Evolutionary conservation across 805 yeast genomes (phyloP), one percentile per base, ranked within the genome.

Genomic region (Wickerhamiella dianesei): DNA sequence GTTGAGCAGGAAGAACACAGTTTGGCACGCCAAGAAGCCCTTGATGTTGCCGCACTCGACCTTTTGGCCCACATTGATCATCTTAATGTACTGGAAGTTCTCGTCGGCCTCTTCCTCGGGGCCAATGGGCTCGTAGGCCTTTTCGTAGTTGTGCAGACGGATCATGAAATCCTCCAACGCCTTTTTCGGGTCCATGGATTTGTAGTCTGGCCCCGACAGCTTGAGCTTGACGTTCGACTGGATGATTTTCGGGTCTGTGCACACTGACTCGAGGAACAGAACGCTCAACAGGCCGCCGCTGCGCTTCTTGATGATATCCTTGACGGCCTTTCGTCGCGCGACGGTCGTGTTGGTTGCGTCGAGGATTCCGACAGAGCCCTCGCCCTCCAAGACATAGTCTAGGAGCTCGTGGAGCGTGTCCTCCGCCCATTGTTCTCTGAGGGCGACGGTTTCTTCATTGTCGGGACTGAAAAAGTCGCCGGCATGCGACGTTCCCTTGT

Each of bases 361-460:
- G 48, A 89, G 70, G 8, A 89, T 85, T 2, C 96, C 98, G 6
- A 89, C 96, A 4, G 88, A 79, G 2, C 97, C 97, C 29, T 79
- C 76, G 0, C 86, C 94, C 13, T 76, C 72, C 43, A 87, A 61
- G 3, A 92, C 73, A 64, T 84, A 88, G 55, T 88, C 89, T 35
- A 89, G 67, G 47, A 89, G 65, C 57, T 81, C 82, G 50, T 86
- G 89, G 48, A 89, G 67, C 0, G 98, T 89, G 53, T 89, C 95
- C 77, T 82, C 79, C 0, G 98, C 98, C 97, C 97, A 92, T 62
- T 82, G 75, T 58, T 89, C 96, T 50, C 97, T 74, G 41, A 86
- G 67, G 29, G 71, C 68, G 3, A 76, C 76, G 16, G 81, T 76
- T 13, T 74, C 67, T 37, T 69, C 64, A 62, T 92, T 86, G 46